Conservation (phyloP, 2,329 filamentous ascomycete genomes). For the Pseudovirgaria hyperparasitica region DNA sequence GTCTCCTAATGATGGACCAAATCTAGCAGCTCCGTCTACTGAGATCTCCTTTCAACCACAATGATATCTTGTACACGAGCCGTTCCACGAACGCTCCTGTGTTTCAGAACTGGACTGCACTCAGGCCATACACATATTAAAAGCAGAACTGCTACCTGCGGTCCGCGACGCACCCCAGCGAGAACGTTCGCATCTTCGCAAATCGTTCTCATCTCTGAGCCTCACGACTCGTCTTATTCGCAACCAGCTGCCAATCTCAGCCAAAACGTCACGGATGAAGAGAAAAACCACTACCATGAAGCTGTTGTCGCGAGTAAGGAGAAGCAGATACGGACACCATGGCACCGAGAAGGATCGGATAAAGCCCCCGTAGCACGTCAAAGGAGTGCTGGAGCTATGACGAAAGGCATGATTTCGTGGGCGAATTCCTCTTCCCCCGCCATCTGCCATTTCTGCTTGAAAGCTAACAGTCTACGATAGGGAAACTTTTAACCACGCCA, state of each 20-base stretch:
- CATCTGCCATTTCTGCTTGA: not conserved
- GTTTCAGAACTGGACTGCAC: too few species aligned
- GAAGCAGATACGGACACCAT: conserved; percentile 49
- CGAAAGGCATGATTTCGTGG: conserved; percentile 38
- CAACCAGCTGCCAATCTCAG: conserved; percentile 27
- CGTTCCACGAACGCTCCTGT: too few species aligned
- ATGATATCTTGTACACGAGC: too few species aligned
- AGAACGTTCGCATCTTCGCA: not conserved
- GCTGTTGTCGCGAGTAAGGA: conserved; percentile 36
- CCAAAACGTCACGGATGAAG: conserved; percentile 31
- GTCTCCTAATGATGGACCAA: too few species aligned
- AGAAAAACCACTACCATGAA: conserved; percentile 31
- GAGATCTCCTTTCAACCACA: too few species aligned
- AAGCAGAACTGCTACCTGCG: too few species aligned
- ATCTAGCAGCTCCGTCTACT: too few species aligned
- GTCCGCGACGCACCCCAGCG: too few species aligned
- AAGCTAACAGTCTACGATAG: conserved; percentile 26
- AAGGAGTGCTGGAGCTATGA: conserved; percentile 46
- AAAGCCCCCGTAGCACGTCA: conserved; percentile 41
- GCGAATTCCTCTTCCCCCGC: not conserved
- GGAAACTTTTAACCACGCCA: conserved; percentile 69
- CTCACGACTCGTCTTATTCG: conserved; percentile 20
- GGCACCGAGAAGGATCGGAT: conserved; percentile 51
- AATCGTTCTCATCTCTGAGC: not conserved
- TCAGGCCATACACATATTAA: too few species aligned